Evolutionary conservation across 2,329 filamentous ascomycete species (phyloP), one percentile per base, ranked within the genome.

Genomic region (Fusarium scirpi): DNA sequence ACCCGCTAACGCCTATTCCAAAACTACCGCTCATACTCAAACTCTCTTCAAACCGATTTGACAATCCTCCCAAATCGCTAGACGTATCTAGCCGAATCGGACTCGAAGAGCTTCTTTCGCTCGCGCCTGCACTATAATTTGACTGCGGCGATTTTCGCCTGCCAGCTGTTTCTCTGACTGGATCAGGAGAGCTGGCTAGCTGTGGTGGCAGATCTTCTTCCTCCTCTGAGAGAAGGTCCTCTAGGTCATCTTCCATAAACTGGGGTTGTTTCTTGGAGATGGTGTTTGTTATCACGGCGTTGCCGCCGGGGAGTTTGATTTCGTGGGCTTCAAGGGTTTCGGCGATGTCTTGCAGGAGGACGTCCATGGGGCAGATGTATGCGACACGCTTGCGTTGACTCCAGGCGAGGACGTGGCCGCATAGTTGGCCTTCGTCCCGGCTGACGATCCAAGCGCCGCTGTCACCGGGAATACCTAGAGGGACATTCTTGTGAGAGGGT

Each of bases 361-460:
- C 87, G 61, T 98, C 93, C 95, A 98, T 98, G 0, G 95, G 95
- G 66, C 94, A 96, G 66, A 98, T 96, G 78, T 97, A 98, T 0
- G 94, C 94, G 8, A 94, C 90, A 44, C 89, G 89, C 76, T 92
- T 95, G 66, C 90, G 89, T 68, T 90, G 88, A 72, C 92, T 95
- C 90, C 92, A 97, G 0, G 95, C 95, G 15, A 98, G 85, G 0
- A 98, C 93, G 75, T 98, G 95, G 0, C 95, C 95, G 73, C 93
- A 96, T 5, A 98, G 89, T 40, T 90, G 88, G 3, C 94, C 94
- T n/a, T 90, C 85, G 8, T 87, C 86, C 61, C 92, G 91, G 73
- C 95, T 92, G 18, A 98, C 90, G 6, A 98, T 89, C 95, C 95
- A 98, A 1, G 95, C 95, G 6, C 95, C 95, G 9, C 92, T 95